phyloP scores from a whole-genome alignment of 352 stramenopile genomes.

The Stramenopiles sp. region DNA sequence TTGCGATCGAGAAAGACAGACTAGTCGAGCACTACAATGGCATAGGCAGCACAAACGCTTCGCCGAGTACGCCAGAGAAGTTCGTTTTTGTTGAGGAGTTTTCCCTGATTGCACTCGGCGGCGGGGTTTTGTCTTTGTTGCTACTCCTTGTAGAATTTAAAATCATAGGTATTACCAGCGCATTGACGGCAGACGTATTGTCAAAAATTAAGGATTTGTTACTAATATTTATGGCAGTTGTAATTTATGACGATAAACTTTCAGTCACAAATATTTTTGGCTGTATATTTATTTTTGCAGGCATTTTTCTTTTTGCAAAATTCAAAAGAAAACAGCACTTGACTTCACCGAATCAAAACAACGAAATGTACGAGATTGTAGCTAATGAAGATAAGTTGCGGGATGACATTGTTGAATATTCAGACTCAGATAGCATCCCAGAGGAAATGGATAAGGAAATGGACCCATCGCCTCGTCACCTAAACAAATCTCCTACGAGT shows the following conservation, averaged over 20 bases:
- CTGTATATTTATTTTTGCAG: not conserved
- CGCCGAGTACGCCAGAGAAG: too few relatives aligned
- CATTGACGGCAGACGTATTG: not conserved
- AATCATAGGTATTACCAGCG: not conserved
- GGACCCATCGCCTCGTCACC: too few relatives aligned
- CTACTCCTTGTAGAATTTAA: not conserved
- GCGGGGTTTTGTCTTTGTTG: not conserved
- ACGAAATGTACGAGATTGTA: not conserved
- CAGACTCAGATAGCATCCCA: not conserved
- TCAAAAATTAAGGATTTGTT: not conserved
- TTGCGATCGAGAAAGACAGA: not conserved
- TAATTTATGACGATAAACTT: not conserved
- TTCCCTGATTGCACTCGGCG: not conserved
- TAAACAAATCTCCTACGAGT: too few relatives aligned
- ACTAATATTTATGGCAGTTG: not conserved
- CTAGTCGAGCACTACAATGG: not conserved
- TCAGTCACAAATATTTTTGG: not conserved
- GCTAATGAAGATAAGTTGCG: not conserved
- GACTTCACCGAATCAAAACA: too few relatives aligned
- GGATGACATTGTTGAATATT: not conserved
- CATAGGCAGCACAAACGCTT: not conserved
- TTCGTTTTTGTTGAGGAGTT: not conserved
- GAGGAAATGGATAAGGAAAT: not conserved
- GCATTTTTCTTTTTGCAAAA: not conserved
- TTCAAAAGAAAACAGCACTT: not conserved